Conservation (phyloP, 1,139 yeast genomes). For the Kurtzmaniella quercitrusa region DNA sequence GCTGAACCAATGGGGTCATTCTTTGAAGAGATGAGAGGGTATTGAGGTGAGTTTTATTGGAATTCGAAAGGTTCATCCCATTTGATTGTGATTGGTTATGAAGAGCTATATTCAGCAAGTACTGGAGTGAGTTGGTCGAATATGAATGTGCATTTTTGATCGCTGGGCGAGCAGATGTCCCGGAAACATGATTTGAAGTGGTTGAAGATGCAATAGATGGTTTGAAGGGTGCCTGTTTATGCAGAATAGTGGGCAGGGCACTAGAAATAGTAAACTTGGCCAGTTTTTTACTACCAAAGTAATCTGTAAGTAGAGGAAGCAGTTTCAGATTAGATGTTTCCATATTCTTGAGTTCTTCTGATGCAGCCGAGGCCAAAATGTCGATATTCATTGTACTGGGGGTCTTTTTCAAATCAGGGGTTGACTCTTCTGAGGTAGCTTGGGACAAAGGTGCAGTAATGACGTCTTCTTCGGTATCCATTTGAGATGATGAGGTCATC, state of each 20-base stretch:
- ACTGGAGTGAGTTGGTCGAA: constrained; percentile 20
- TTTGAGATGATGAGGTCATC: neutral
- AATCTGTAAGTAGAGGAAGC: constrained; percentile 61
- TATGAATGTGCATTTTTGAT: constrained; percentile 7
- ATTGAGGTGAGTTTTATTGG: constrained; percentile 25
- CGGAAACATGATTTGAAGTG: neutral
- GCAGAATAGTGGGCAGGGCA: constrained; percentile 1
- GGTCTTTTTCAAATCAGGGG: constrained; percentile 8
- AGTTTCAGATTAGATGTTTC: constrained; percentile 48
- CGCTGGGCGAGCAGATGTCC: neutral
- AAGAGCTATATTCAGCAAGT: constrained; percentile 25
- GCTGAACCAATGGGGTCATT: constrained; percentile 48
- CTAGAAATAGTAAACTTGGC: neutral
- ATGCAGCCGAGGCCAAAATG: constrained; percentile 75
- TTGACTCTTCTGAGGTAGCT: constrained; percentile 1
- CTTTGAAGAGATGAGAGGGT: constrained; percentile 48
- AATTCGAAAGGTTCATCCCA: constrained; percentile 12
- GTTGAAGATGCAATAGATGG: neutral
- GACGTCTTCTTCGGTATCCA: neutral
- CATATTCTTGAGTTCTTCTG: constrained; percentile 62
- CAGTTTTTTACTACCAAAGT: constrained; percentile 27
- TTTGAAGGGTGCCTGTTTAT: neutral
- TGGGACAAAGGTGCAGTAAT: neutral
- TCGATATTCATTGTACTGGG: constrained; percentile 57
- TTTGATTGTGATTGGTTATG: constrained; percentile 7